Base-by-base conservation (phyloP, 2,329 filamentous ascomycete genomes). In the Hymenoscyphus scutula region DNA sequence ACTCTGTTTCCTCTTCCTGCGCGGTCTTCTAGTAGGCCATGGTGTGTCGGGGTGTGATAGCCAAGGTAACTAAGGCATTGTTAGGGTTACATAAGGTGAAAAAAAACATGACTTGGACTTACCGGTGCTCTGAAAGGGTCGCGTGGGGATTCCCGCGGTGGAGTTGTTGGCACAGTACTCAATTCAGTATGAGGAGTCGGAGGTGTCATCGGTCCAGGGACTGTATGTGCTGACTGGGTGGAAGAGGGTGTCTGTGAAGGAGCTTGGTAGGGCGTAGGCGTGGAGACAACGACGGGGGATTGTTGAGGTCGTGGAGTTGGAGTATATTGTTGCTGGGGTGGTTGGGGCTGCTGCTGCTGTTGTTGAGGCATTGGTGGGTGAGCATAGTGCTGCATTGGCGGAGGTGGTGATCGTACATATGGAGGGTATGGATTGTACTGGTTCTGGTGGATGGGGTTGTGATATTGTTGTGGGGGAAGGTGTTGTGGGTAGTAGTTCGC, bases 401-500 rank as follows among this genome's bases (percentile, higher is more conserved):
- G 71, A 53, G 80, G 79, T 59, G 81, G 79, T 61, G 81, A 81
- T 59, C 80, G 77, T 41, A 76, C 74, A 68, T 85, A 84, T 11
- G 71, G 78, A 41, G 70, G 69, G 60, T 72, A 73, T 71, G 59
- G 73, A 51, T 41, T 79, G 68, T 84, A 84, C 19, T 79, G 56
- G 25, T 60, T 77, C 30, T 76, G 77, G 23, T 76, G 77, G 70
- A 84, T 79, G 53, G 72, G 77, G 17, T 75, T 77, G 66, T 77
- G 80, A 71, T 85, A 86, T 70, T 89, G 85, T 56, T 78, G 84
- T 62, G 84, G 84, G 65, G 83, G 82, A 62, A 84, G 80, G 62
- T 78, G 78, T 68, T 81, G 83, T 34, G 81, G 79, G 65, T 81
- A 82, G 71, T 83, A 84, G 68, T 76, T 69, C 67, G 72, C 72